Base-by-base conservation (phyloP, 371 early-diverging fungal genomes). In the Mortierella sp. region DNA sequence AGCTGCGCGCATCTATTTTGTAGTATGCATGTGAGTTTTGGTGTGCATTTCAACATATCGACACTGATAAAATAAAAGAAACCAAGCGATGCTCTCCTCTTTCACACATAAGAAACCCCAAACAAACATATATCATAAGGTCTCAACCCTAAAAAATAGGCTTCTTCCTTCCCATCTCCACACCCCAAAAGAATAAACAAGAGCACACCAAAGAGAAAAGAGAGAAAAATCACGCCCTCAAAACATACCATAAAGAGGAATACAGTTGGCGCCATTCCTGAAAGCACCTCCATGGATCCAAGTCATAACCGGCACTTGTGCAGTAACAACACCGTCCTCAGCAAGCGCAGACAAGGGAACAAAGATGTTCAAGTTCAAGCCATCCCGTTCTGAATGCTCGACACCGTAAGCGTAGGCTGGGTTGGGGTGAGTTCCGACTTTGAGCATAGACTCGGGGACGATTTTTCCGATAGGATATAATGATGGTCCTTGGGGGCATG, bases 331-430 rank as follows among this genome's bases (percentile, higher is more conserved):
- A n/a, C n/a, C n/a, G n/a, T 45, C 71, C 4, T 60, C 74, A 19
- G 74, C 19, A 26, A 84, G 75, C 7, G 70, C 71, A 31, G 63
- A 47, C 11, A 80, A 60, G 10, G 88, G 88, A 13, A 83, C 81
- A 82, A 74, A 79, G 3, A 88, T 84, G 73, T 88, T 86, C 38
- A 88, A 63, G 72, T 88, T 81, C 21, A 88, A 73, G n/a, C 84
- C 63, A 11, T 81, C 34, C 2, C 52, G 2, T 44, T 84, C 84
- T 24, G 78, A 78, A 50, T 72, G 75, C 21, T 79, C 80, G 16
- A 81, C 28, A 21, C 81, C 81, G 73, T 58, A 77, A 24, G 38
- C 26, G 70, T 76, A 68, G 2, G 73, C 48, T n/a, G 65, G 65
- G 38, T 70, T 57, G 28, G 65, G 65, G 38, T 70, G 70, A 1